Conservation (phyloP, 2,329 filamentous ascomycete genomes). For the Verticillium nubilum region DNA sequence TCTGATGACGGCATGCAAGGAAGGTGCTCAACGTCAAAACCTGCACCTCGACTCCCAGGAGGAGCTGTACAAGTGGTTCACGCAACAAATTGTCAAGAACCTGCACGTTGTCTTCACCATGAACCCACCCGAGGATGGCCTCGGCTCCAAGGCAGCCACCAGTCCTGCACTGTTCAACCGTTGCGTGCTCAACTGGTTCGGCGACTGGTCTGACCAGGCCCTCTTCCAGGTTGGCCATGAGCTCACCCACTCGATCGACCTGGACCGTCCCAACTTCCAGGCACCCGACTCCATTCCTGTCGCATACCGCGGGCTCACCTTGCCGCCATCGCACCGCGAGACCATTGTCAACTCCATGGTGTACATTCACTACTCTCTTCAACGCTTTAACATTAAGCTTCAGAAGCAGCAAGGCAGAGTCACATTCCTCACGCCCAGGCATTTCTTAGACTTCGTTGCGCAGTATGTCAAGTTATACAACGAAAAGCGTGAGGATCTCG, state of each 20-base stretch:
- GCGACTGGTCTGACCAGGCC: constrained; percentile 98
- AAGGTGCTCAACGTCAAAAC: constrained; percentile 93
- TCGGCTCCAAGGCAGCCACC: constrained; percentile 94
- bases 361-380: constrained; percentile 93
- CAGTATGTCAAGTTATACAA: constrained; percentile 97
- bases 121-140: constrained; percentile 94
- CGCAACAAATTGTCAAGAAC: constrained; percentile 98
- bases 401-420: constrained; percentile 87
- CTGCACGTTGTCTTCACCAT: constrained; percentile 99
- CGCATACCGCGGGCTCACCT: constrained; percentile 76
- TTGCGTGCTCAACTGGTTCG: constrained; percentile 99
- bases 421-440: constrained; percentile 90
- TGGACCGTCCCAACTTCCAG: constrained; percentile 80
- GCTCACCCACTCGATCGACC: constrained; percentile 90
- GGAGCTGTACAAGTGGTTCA: constrained; percentile 99
- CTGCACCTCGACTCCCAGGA: constrained; percentile 94
- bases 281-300: constrained; percentile 90
- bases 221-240: constrained; percentile 97
- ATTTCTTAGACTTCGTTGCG: constrained; percentile 96
- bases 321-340: constrained; percentile 87
- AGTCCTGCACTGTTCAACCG: constrained; percentile 98
- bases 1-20: constrained; percentile 99
- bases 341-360: constrained; percentile 98
- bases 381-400: constrained; percentile 81
- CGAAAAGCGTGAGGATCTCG: constrained; percentile 95